Conservation (phyloP, 108 stramenopile genomes). For the Cyclotella baltica region DNA sequence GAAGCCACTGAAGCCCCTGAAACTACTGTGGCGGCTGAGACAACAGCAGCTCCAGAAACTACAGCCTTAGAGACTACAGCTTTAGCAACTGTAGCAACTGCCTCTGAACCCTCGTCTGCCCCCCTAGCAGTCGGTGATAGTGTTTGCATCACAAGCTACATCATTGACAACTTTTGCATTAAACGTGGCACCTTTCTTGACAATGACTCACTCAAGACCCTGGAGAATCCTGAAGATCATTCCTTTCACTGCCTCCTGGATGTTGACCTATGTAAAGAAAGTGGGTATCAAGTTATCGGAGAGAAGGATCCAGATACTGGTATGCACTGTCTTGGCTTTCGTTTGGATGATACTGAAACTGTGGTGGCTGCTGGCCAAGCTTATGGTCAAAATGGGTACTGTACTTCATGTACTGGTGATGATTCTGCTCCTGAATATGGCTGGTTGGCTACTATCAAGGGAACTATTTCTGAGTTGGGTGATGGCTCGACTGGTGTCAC, state of each 20-base stretch:
- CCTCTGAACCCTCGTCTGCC: too few relatives aligned
- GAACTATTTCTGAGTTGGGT: constrained; percentile 25
- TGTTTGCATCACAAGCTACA: constrained; percentile 46
- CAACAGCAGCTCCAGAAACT: too few relatives aligned
- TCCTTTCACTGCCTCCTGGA: constrained; percentile 54
- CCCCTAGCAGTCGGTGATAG: constrained; percentile 28
- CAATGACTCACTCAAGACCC: constrained; percentile 18
- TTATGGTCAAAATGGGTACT: constrained; percentile 6
- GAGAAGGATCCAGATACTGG: constrained; percentile 25
- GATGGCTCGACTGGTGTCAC: constrained; percentile 26
- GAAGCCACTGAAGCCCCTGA: too few relatives aligned
- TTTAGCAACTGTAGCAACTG: too few relatives aligned
- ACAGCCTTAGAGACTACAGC: too few relatives aligned
- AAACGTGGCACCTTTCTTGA: constrained; percentile 47
- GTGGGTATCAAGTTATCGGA: constrained; percentile 39
- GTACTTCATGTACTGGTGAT: constrained; percentile 22
- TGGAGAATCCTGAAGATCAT: constrained; percentile 43
- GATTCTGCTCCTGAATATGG: constrained; percentile 16
- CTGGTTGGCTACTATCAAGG: constrained; percentile 31
- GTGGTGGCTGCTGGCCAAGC: constrained; percentile 22
- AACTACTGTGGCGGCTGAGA: too few relatives aligned
- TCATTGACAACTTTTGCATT: constrained; percentile 56
- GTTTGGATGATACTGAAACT: constrained; percentile 26
- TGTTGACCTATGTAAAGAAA: constrained; percentile 17
- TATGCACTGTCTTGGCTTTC: constrained; percentile 33